Conservation (phyloP, 768 basidiomycete species). For the Lactarius psammicola region DNA sequence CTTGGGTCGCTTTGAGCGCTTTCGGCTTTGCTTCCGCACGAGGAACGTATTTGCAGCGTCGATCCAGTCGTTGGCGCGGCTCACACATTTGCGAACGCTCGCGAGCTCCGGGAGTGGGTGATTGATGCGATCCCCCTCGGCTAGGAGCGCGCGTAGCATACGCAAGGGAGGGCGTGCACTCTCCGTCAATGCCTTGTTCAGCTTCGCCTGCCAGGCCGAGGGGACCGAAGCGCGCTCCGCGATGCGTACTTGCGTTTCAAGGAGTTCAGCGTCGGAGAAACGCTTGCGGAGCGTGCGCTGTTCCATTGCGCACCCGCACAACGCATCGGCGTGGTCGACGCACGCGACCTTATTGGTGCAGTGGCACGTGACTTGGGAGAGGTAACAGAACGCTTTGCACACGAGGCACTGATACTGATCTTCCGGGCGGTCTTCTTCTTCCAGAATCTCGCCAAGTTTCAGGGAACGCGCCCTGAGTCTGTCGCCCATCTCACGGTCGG, state of each 20-base stretch:
- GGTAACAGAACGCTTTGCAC: constrained; percentile 94
- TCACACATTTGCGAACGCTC: constrained; percentile 75
- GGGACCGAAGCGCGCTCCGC: constrained; percentile 73
- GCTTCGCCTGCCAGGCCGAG: constrained; percentile 67
- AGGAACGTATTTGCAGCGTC: constrained; percentile 77
- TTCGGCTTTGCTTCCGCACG: constrained; percentile 75
- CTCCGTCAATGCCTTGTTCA: constrained; percentile 64
- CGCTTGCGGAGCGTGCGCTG: constrained; percentile 72
- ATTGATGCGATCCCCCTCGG: constrained; percentile 87
- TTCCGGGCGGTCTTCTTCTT: constrained; percentile 80
- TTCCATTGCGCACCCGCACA: constrained; percentile 64
- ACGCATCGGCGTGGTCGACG: constrained; percentile 74
- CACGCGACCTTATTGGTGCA: constrained; percentile 82
- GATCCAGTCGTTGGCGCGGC: constrained; percentile 83
- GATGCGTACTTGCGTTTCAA: constrained; percentile 63
- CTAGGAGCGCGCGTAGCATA: constrained; percentile 73
- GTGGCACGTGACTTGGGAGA: constrained; percentile 84
- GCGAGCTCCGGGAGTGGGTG: constrained; percentile 69
- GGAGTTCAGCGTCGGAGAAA: constrained; percentile 75
- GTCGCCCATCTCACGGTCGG: constrained; percentile 70
- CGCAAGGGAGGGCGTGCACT: constrained; percentile 72
- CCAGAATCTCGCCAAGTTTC: constrained; percentile 65
- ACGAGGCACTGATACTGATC: constrained; percentile 93
- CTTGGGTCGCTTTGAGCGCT: constrained; percentile 63
- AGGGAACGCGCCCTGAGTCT: constrained; percentile 60